Percentiles rank a stretch among this genome's conserved stretches.
phyloP scores from a whole-genome alignment of 805 yeast species.

The Spencermartinsiella europaea region DNA sequence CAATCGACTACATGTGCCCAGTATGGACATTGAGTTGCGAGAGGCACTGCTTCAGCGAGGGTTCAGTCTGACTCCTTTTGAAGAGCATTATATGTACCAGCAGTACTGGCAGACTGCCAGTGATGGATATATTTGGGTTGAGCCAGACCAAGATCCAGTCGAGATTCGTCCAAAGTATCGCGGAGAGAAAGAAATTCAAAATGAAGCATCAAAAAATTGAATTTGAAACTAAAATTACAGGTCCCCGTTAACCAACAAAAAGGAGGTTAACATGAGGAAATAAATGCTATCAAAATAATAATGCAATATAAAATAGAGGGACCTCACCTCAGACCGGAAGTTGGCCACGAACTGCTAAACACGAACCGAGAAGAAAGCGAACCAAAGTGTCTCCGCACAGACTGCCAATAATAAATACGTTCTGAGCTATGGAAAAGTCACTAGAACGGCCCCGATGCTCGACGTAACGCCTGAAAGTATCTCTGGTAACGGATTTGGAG shows the following conservation, averaged over 20 bases:
- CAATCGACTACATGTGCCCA: neutral
- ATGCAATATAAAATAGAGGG: too few species aligned
- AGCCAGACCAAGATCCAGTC: constrained; percentile 87
- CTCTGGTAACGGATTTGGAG: neutral
- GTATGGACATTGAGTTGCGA: constrained; percentile 1
- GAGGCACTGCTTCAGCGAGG: constrained; percentile 15
- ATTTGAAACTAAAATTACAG: too few species aligned
- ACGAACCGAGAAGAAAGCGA: constrained; percentile 27
- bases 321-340: too few species aligned
- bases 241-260: too few species aligned
- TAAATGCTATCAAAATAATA: too few species aligned
- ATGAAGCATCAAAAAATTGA: too few species aligned
- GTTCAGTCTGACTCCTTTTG: constrained; percentile 34
- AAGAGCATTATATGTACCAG: constrained; percentile 59
- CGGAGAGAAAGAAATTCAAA: too few species aligned
- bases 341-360: constrained; percentile 21
- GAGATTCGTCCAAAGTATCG: too few species aligned
- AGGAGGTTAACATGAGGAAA: too few species aligned
- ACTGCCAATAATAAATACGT: constrained; percentile 28
- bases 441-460: neutral
- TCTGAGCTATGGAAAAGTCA: constrained; percentile 4
- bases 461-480: neutral
- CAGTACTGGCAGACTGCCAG: constrained; percentile 87
- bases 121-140: constrained; percentile 81
- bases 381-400: constrained; percentile 30